Percentiles rank a stretch among this genome's conserved stretches.
These are phyloP conservation scores for Cetraspora pellucida DNA, from an alignment of 192 early-diverging fungal species.

Conservation along the genomic window DNA sequence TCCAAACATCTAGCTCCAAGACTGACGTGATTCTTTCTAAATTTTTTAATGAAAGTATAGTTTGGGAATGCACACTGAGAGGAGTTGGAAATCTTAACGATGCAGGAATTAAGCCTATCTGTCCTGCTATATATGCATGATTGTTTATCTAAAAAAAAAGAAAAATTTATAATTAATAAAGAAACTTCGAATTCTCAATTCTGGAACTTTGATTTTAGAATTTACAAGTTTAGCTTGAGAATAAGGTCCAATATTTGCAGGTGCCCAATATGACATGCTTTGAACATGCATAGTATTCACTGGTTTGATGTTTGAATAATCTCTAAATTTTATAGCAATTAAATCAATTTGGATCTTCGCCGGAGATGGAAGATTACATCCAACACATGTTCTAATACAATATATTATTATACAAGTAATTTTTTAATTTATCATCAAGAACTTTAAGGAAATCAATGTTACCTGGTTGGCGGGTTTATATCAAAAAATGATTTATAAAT, in stretches of 20 bases:
- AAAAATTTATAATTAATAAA: background rate
- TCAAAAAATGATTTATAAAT: slow-evolving; percentile 71
- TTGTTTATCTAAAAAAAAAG: slow-evolving; percentile 47
- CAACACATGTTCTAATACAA: slow-evolving; percentile 62
- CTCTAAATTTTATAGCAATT: slow-evolving; percentile 45
- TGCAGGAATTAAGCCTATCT: slow-evolving; percentile 74
- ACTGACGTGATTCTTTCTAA: slow-evolving; percentile 53
- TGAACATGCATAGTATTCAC: slow-evolving; percentile 78
- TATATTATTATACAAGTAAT: background rate
- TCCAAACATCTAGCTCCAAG: slow-evolving; percentile 38
- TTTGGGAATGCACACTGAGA: slow-evolving; percentile 37
- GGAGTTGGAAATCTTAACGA: slow-evolving; percentile 58
- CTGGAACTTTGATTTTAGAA: background rate
- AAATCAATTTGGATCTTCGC: slow-evolving; percentile 68
- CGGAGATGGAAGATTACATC: slow-evolving; percentile 44
- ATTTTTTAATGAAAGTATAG: slow-evolving; percentile 56
- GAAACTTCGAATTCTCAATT: background rate
- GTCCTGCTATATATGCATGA: slow-evolving; percentile 74
- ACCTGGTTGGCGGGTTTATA: slow-evolving; percentile 76
- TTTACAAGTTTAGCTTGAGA: slow-evolving; percentile 69
- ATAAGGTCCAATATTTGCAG: slow-evolving; percentile 88
- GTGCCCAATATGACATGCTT: slow-evolving; percentile 87
- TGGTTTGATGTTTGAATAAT: slow-evolving; percentile 13
- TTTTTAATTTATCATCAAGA: background rate
- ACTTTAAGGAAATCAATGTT: slow-evolving; percentile 3